phyloP scores from a whole-genome alignment of 805 yeast species.

The Wickerhamiella sorbophila region DNA sequence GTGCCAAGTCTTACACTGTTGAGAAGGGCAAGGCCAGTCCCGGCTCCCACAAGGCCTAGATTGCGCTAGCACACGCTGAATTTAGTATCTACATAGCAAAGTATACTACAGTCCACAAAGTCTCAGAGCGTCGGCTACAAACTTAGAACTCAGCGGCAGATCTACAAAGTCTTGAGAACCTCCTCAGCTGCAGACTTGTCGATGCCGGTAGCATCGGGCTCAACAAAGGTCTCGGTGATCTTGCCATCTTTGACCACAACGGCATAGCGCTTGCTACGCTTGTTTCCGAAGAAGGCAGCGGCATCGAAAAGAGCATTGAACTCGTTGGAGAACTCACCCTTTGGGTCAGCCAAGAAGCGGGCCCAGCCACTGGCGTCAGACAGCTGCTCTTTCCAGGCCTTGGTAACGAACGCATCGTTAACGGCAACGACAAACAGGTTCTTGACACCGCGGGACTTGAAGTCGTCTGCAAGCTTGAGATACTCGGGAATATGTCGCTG shows the following conservation, averaged over 20 bases:
- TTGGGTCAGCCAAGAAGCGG: conserved; percentile 61
- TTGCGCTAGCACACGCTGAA: no score
- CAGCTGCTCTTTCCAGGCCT: conserved; percentile 53
- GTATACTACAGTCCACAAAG: no score
- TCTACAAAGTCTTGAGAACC: conserved; percentile 20
- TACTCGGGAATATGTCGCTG: conserved; percentile 65
- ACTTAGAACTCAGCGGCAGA: no score
- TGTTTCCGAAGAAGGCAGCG: conserved; percentile 56
- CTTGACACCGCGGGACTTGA: conserved; percentile 51
- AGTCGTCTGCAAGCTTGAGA: conserved; percentile 35
- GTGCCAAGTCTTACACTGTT: conserved; percentile 1
- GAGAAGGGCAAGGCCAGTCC: neutral
- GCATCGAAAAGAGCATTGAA: conserved; percentile 67
- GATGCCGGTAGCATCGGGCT: conserved; percentile 69
- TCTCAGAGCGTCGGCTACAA: no score
- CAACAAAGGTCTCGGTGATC: conserved; percentile 52
- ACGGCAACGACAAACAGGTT: conserved; percentile 58
- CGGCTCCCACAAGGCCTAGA: neutral
- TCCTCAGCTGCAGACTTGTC: conserved; percentile 26
- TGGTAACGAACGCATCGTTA: conserved; percentile 74
- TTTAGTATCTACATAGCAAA: no score
- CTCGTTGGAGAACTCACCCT: conserved; percentile 51
- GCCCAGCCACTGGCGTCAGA: conserved; percentile 27
- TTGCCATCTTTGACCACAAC: conserved; percentile 61
- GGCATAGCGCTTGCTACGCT: conserved; percentile 63